Base-by-base conservation (phyloP, 208 protist genomes). In the Trypanosoma avium region DNA sequence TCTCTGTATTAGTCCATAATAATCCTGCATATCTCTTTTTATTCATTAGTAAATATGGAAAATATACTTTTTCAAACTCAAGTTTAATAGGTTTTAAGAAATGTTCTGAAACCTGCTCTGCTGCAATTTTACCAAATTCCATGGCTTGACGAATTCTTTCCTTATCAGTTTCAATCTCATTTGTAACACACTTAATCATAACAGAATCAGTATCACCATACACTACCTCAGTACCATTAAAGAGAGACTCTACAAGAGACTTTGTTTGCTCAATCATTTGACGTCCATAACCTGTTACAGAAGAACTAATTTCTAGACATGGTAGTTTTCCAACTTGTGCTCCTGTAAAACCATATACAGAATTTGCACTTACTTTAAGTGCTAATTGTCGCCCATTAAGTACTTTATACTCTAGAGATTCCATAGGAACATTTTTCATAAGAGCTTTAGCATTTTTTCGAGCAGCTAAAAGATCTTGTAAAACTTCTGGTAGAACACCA, bases 1-100 rank as follows among this genome's bases (percentile, higher is more conserved):
- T 93, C 17, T 97, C 82, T 26, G 97, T 86, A 58, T 98, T 98
- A 10, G 98, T 99, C 98, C 98, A 99, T 38, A 98, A 96, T 9
- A 99, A 76, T 6, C 98, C 99, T 6, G 98, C 99, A 81, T 99
- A 99, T 6, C 98, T 88, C 90, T 99, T 99, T 84, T 99, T 99
- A 70, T 96, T 99, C 84, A 99, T 99, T 15, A 99, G 86, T 26
- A 99, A 80, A 73, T 99, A 99, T 7, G 99, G 99, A 64, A 98
- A 99, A 82, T 99, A 99, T 12, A 98, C 96, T 83, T 99, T 99
- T 76, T 99, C 99, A 71, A 99, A 99, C 74, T 99, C 98, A 19
- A 99, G 89, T 62, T 97, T 98, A 68, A 99, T 99, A 10, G 99
- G 99, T 19, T 86, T 77, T 35, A 91, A 49, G 45, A 95, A 95